Evolutionary conservation across 176 grass and related monocot genomes (phyloP), one percentile per base, ranked within the genome.

Genomic region (Musa itinerans): DNA sequence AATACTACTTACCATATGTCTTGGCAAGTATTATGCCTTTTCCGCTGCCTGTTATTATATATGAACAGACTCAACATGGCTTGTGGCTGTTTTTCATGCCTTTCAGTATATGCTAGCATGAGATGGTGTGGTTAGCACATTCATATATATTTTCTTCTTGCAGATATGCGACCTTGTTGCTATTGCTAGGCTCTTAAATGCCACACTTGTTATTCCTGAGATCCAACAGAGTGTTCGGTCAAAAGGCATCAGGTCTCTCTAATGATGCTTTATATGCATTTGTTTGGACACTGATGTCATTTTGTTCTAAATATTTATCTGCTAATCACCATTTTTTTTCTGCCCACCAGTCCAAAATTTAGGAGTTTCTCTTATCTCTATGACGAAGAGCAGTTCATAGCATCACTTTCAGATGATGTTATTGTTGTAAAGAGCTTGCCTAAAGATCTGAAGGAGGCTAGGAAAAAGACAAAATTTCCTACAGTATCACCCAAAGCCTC

Each of bases 111-210:
- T 34, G 29, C 29, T 34, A 34, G 29, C 29, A 34, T 34, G 29
- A 34, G 29, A 5, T 34, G 29, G 29, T 34, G 29, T 4, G 0
- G 4, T 43, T 43, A 43, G 34, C 34, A n/a, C 15, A n/a, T 11
- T 69, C 8, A 34, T 69, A 17, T 50, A 50, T n/a, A 69, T 65
- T 83, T 83, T 55, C 62, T 10, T 84, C 87, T 87, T 76, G 65
- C 88, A 99, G 95, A 94, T 99, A 63, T 94, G 90, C 85, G 95
- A 99, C 87, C 83, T 99, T 89, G 95, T 99, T 71, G 86, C 83
- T 50, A 57, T 99, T 84, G 75, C 95, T 53, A 91, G 90, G 81
- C 86, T 99, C 61, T 85, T 99, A 87, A 99, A 99, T 94, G 88
- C 95, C 13, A 99, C 95, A 49, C 79, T 99, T 74, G 89, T 99